Percentiles rank a stretch among this genome's conserved stretches.
These are phyloP conservation scores for Pleurotus cornucopiae DNA, from an alignment of 768 basidiomycete genomes.

Conservation along the genomic window DNA sequence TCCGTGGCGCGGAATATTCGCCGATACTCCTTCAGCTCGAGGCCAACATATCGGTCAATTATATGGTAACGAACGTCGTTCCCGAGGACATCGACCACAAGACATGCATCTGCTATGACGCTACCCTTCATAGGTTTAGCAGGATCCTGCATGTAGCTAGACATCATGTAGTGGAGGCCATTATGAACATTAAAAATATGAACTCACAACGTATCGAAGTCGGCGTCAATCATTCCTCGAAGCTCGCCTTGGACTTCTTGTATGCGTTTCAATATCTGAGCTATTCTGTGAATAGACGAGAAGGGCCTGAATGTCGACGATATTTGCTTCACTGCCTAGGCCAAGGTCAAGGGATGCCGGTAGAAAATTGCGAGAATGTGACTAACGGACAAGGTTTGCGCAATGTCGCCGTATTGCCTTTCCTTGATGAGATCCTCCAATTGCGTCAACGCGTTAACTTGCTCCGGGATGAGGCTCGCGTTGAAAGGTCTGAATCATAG, in stretches of 20 bases:
- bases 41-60: constrained; percentile 82
- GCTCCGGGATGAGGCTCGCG: no score
- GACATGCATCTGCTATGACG: constrained; percentile 76
- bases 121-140: constrained; percentile 60
- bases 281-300: constrained; percentile 69
- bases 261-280: constrained; percentile 73
- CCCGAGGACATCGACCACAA: constrained; percentile 87
- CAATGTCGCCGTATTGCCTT: constrained; percentile 78
- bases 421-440: constrained; percentile 75
- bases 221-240: constrained; percentile 75
- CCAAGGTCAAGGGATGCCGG: constrained; percentile 3
- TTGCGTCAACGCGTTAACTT: constrained; percentile 81
- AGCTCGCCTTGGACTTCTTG: constrained; percentile 81
- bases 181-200: neutral
- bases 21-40: constrained; percentile 93
- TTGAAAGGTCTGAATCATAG: neutral
- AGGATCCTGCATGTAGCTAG: constrained; percentile 77
- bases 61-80: constrained; percentile 76
- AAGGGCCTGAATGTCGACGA: constrained; percentile 77
- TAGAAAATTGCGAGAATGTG: neutral
- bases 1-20: constrained; percentile 91
- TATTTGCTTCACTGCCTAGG: constrained; percentile 84
- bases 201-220: constrained; percentile 91
- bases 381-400: constrained; percentile 60
- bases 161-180: neutral